These are phyloP conservation scores for Bertia moriformis DNA, from an alignment of 2,329 filamentous ascomycete genomes.

Conservation along the genomic window DNA sequence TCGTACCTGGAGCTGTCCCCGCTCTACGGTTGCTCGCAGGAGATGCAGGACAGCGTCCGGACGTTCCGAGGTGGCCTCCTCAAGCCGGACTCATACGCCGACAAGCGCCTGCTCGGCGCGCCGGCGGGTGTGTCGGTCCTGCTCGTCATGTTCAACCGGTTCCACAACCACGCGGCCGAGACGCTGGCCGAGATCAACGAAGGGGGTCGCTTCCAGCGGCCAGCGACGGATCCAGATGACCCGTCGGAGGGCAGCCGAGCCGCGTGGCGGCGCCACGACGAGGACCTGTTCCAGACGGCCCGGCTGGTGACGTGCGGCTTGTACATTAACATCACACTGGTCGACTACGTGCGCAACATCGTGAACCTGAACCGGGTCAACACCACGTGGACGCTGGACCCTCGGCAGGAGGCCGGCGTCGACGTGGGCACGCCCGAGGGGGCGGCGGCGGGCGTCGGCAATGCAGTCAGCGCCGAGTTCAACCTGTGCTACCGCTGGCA, in stretches of 20 bases:
- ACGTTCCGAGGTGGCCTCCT: constrained; percentile 52
- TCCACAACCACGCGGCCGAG: constrained; percentile 55
- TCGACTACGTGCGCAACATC: constrained; percentile 48
- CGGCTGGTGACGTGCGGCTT: constrained; percentile 35
- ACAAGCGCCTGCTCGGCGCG: constrained; percentile 48
- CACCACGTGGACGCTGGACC: constrained; percentile 48
- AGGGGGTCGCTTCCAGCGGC: constrained; percentile 40
- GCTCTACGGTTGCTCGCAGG: constrained; percentile 53
- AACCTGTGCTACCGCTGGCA: constrained; percentile 56
- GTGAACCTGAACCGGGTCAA: constrained; percentile 42
- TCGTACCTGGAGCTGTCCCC: constrained; percentile 64
- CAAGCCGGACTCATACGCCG: constrained; percentile 57
- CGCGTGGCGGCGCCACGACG: constrained; percentile 23
- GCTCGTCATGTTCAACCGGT: constrained; percentile 54
- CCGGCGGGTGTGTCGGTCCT: constrained; percentile 55
- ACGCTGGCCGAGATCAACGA: constrained; percentile 54
- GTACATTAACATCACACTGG: constrained; percentile 38
- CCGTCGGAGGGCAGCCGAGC: constrained; percentile 13
- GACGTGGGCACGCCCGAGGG: constrained; percentile 22
- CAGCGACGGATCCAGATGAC: constrained; percentile 13
- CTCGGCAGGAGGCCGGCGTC: constrained; percentile 40
- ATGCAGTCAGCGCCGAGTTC: constrained; percentile 55
- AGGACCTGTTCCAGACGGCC: constrained; percentile 40
- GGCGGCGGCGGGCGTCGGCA: constrained; percentile 41
- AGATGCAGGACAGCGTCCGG: constrained; percentile 47